These are phyloP conservation scores for Eragrostis tef DNA, from an alignment of 202 grass and related monocot genomes.

Conservation along the genomic window DNA sequence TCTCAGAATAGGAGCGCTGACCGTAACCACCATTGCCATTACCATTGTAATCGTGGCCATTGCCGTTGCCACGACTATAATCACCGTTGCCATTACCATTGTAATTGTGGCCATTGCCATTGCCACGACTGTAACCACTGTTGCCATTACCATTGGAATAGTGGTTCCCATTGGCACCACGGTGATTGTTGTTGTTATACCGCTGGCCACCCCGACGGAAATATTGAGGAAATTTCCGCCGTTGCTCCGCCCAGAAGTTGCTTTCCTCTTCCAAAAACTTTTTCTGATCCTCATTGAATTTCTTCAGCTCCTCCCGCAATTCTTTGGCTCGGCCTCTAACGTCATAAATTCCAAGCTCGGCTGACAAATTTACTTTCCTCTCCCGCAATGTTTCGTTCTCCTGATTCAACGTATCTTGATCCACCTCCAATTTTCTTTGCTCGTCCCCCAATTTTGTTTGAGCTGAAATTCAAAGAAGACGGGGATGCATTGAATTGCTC, in stretches of 20 bases:
- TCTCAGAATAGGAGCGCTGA: neutral
- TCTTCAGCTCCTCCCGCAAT: neutral
- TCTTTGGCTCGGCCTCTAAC: neutral
- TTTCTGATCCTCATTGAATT: neutral
- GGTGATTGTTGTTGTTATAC: neutral
- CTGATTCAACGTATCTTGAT: neutral
- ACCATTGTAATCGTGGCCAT: neutral
- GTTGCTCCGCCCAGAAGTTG: neutral
- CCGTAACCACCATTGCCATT: neutral
- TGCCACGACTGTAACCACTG: neutral
- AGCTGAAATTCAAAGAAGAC: neutral
- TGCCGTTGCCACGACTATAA: neutral
- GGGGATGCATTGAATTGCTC: neutral
- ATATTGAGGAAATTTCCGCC: too few species aligned
- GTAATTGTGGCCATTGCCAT: neutral
- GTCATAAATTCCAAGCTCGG: neutral
- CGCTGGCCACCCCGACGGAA: neutral
- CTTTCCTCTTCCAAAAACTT: neutral
- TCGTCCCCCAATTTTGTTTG: neutral
- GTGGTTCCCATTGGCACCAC: neutral
- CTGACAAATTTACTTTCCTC: neutral
- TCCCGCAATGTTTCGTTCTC: neutral
- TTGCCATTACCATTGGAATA: neutral
- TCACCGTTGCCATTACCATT: neutral
- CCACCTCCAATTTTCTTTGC: neutral